Base-by-base conservation (phyloP, 1,284 basidiomycete species). In the Cryptococcus wingfieldii region DNA sequence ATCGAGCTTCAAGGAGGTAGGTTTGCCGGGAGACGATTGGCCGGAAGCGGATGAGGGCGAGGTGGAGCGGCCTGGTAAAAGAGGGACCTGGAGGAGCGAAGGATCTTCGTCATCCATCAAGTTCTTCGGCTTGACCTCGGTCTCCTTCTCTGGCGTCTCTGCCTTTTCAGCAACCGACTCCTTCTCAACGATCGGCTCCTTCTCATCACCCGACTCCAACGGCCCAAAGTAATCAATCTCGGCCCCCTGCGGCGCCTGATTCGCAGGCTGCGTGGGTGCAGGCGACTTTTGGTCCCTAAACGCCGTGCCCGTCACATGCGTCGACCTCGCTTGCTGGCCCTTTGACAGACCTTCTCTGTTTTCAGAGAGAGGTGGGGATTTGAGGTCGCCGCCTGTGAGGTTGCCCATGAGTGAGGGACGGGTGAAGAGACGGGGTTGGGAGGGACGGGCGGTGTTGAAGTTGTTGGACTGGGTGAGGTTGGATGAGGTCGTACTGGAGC, bases 291-390 rank as follows among this genome's bases (percentile, higher is more conserved):
- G 8, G 13, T 31, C 13, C 34, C 51, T 75, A 63, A 77, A 77
- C 12, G 74, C 74, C 3, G 76, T 75, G 4, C 76, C 76, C 0
- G 76, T 76, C 27, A 76, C 76, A 6, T 77, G 71, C n/a, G 72
- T 77, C 18, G 74, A 76, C 19, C 74, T 64, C 19, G 74, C 68
- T 55, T 70, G 67, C 14, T 16, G 44, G 23, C 51, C 50, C 14
- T 44, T 41, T 13, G 55, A 39, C 10, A 25, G 19, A 2, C 9
- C 45, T 13, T 46, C 25, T 46, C 25, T 27, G 16, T 27, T 27
- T 10, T 34, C 31, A 10, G 31, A 34, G 10, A 34, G 7, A 34
- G 31, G 31, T 8, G 45, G 45, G 13, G 25, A 12, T 47, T 38
- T 48, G 49, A 67, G 28, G 53, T 68, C 58, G 14, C 68, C 74